Percentiles rank a stretch among this genome's conserved stretches.
These are phyloP conservation scores for Medakamo hakoo DNA, from an alignment of 139 green algal species.

Conservation along the genomic window DNA sequence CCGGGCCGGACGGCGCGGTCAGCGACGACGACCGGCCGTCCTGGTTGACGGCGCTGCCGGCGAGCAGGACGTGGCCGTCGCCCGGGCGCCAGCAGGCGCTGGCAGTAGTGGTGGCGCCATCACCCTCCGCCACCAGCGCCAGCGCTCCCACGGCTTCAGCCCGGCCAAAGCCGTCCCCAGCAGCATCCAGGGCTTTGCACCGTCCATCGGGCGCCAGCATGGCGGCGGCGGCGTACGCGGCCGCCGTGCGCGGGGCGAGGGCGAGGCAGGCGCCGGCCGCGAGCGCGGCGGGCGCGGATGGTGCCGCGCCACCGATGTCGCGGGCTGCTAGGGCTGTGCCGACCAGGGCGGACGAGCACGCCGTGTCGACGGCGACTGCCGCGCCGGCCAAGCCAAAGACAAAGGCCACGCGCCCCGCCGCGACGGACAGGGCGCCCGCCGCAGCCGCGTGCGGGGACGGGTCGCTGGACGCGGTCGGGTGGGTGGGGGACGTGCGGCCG, in stretches of 20 bases:
- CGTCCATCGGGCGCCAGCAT: constrained; percentile 32
- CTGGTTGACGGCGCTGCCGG: constrained; percentile 23
- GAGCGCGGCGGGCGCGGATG: too few species aligned
- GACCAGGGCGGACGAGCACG: constrained; percentile 60
- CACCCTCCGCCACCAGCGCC: too few species aligned
- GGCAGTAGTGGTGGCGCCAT: too few species aligned
- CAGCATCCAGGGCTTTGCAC: constrained; percentile 29
- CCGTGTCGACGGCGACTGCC: constrained; percentile 64
- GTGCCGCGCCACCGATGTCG: too few species aligned
- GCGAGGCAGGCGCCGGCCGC: constrained; percentile 22
- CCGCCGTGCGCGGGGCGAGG: constrained; percentile 21
- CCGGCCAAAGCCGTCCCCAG: constrained; percentile 32
- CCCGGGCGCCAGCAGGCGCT: neutral
- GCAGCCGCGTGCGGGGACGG: constrained; percentile 43
- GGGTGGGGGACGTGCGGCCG: too few species aligned
- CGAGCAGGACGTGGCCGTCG: constrained; percentile 7
- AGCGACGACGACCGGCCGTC: constrained; percentile 26
- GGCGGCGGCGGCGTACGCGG: constrained; percentile 24
- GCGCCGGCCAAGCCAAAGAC: constrained; percentile 51
- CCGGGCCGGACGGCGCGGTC: constrained; percentile 31
- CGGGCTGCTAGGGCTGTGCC: too few species aligned
- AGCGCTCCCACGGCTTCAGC: constrained; percentile 26
- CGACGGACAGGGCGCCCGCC: constrained; percentile 32
- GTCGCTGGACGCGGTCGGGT: too few species aligned
- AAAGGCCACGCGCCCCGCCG: constrained; percentile 57